These are phyloP conservation scores for Nemophila menziesii DNA, from an alignment of 257 asterid species.

Conservation along the genomic window DNA sequence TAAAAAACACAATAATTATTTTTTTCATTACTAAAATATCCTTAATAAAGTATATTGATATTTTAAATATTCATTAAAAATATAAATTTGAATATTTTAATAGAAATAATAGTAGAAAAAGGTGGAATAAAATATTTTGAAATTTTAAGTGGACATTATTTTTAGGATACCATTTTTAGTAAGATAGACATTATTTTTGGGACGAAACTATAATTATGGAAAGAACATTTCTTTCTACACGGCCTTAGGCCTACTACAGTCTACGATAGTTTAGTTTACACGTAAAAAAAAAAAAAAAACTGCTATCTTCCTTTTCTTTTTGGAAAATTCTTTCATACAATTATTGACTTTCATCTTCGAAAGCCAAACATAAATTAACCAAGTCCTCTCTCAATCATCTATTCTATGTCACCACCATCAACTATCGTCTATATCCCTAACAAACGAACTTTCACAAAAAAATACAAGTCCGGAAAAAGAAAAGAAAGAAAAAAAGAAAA, in stretches of 20 bases:
- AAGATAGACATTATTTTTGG: background rate
- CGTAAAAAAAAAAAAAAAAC: no score
- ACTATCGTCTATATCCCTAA: no score
- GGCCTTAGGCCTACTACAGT: constrained; percentile 24
- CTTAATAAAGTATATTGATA: no score
- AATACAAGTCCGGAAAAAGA: constrained; percentile 17
- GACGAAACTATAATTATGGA: background rate
- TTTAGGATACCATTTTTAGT: no score
- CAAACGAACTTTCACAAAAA: constrained; percentile 21
- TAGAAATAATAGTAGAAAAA: no score
- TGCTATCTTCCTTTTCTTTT: constrained; percentile 1
- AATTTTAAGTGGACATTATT: no score
- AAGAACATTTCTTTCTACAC: constrained; percentile 5
- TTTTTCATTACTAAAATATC: no score
- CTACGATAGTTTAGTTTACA: no score
- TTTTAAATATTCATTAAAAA: no score
- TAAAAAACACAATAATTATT: no score
- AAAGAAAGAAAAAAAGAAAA: constrained; percentile 4
- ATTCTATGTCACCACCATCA: constrained; percentile 34
- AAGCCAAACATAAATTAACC: constrained; percentile 38
- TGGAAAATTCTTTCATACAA: constrained; percentile 16
- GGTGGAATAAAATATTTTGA: no score
- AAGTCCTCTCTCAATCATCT: constrained; percentile 37
- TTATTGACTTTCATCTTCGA: constrained; percentile 58
- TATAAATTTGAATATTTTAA: no score